phyloP scores from a whole-genome alignment of 2,329 filamentous ascomycete species.

The Calonectria fujianensis region DNA sequence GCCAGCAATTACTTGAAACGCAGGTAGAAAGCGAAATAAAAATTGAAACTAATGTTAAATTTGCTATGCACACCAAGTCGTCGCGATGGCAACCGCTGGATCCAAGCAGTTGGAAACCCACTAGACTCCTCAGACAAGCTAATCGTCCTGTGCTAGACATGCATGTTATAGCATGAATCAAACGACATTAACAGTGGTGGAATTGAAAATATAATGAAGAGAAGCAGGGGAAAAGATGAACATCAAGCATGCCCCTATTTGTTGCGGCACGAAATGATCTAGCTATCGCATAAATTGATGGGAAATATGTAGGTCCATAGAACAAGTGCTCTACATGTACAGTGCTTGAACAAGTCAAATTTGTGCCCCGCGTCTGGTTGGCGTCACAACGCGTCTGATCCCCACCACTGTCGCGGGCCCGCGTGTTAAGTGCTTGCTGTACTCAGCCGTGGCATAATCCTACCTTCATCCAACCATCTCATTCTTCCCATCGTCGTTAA shows the following conservation, averaged over 20 bases:
- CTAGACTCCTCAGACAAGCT: background rate
- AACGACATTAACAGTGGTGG: background rate
- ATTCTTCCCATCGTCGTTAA: slow-evolving; percentile 9
- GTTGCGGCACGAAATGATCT: background rate
- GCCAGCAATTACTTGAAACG: background rate
- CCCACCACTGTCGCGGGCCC: slow-evolving; percentile 44
- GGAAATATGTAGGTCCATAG: background rate
- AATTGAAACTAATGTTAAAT: slow-evolving; percentile 6
- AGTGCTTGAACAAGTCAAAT: slow-evolving; percentile 21
- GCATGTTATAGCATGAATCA: background rate
- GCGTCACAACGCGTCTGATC: slow-evolving; percentile 60
- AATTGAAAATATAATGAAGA: background rate
- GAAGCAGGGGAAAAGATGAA: background rate
- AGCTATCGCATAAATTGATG: background rate
- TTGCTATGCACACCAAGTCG: background rate
- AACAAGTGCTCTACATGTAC: background rate
- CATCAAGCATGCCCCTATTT: background rate
- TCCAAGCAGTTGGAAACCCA: background rate
- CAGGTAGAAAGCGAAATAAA: slow-evolving; percentile 2
- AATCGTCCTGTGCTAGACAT: background rate
- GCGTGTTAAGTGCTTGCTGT: slow-evolving; percentile 61
- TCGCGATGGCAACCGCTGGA: background rate
- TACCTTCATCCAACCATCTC: slow-evolving; percentile 33
- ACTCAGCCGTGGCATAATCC: slow-evolving; percentile 45
- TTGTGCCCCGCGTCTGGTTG: slow-evolving; percentile 56